Evolutionary conservation across 2,329 filamentous ascomycete genomes (phyloP), one percentile per base, ranked within the genome.

Genomic region (Myriangium duriaei): DNA sequence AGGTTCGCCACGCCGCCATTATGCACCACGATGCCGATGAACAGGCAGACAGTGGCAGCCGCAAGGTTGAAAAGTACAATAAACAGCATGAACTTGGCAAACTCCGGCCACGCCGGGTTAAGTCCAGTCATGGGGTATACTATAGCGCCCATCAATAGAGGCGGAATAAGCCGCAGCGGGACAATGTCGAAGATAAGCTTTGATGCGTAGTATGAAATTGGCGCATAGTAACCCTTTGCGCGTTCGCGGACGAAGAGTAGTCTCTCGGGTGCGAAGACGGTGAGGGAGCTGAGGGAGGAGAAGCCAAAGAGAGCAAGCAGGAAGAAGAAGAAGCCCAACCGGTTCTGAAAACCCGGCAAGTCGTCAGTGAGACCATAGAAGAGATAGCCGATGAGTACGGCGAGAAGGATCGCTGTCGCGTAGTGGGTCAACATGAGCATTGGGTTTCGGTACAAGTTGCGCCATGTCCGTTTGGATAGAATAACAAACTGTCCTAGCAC

Each of bases 101-200:
- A 98, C 54, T 94, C 81, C 2, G 73, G 65, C 56, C 76, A 78
- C 40, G 86, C 80, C 0, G 91, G 74, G 14, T 92, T 79, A 11
- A 98, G 68, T 2, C 91, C 91, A 0, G 87, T 94, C 91, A 98
- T 98, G 1, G 91, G 91, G 56, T 98, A 98, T 14, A 98, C 76
- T 45, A 98, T 96, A 18, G 84, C 76, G 11, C 88, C 91, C 73
- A 96, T 91, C 42, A 98, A 79, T 44, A 96, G 81, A 1, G 91
- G 91, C 4, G 91, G 91, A 33, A 98, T 80, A 40, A 98, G 79
- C 34, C 91, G 76, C n/a, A 98, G 69, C 3, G 91, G 91, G 10
- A 98, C 72, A 47, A 98, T 88, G 55, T 98, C 91, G 56, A 98
- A 96, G n/a, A 94, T 63, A n/a, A 96, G 82, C 64, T 98, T 98